Conservation (phyloP, 352 stramenopile genomes). For the Pythium brassicae region DNA sequence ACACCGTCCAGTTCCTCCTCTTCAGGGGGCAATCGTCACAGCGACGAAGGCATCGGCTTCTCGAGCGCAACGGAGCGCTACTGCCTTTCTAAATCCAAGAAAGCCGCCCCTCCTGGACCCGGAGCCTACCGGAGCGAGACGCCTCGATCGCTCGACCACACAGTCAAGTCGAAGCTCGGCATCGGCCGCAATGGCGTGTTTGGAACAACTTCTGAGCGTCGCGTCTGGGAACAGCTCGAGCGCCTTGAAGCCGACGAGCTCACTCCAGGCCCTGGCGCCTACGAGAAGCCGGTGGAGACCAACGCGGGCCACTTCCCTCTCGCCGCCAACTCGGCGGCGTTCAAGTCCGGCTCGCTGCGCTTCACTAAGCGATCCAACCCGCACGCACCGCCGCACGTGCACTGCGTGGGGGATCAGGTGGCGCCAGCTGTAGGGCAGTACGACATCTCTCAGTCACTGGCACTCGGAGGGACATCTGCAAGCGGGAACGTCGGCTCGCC, state of each 20-base stretch:
- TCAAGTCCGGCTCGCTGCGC: slow-evolving; percentile 52
- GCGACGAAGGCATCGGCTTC: slow-evolving; percentile 57
- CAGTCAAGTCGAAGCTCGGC: slow-evolving; percentile 37
- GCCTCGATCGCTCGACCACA: slow-evolving; percentile 48
- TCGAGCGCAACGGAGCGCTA: slow-evolving; percentile 58
- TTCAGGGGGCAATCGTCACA: slow-evolving; percentile 10
- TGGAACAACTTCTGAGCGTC: slow-evolving; percentile 68
- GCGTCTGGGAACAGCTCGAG: slow-evolving; percentile 60
- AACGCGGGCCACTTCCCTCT: slow-evolving; percentile 31
- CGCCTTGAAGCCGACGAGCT: slow-evolving; percentile 36
- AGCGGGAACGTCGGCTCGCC: neutral
- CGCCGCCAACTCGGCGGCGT: slow-evolving; percentile 40
- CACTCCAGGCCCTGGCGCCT: slow-evolving; percentile 57
- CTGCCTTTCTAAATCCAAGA: slow-evolving; percentile 44
- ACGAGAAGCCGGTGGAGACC: slow-evolving; percentile 22
- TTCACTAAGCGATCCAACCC: slow-evolving; percentile 38
- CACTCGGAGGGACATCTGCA: neutral
- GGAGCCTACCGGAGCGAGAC: slow-evolving; percentile 62
- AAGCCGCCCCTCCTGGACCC: slow-evolving; percentile 32
- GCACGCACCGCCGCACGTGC: slow-evolving; percentile 44
- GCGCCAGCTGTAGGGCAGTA: slow-evolving; percentile 49
- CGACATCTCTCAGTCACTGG: slow-evolving; percentile 19
- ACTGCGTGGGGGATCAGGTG: slow-evolving; percentile 40
- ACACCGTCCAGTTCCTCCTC: neutral
- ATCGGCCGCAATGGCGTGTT: slow-evolving; percentile 70